Evolutionary conservation across 2,329 filamentous ascomycete species (phyloP).

Genomic region (Geosmithia morbida): DNA sequence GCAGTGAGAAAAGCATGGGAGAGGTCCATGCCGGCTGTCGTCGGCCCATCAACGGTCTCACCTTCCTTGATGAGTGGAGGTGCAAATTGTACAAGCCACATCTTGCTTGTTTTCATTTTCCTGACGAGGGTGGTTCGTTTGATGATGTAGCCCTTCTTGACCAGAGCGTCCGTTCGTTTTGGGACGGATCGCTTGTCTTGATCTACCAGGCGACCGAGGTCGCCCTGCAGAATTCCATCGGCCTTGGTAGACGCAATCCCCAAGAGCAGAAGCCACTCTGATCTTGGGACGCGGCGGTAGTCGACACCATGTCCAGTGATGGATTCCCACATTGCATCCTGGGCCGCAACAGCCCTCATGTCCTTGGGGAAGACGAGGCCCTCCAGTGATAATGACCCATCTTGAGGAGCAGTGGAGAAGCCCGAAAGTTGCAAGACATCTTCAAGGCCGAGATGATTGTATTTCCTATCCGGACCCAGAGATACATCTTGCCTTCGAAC

Average conservation of each 20-base stretch:
- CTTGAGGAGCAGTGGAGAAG: not conserved
- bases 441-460: constrained; percentile 22
- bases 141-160: constrained; percentile 45
- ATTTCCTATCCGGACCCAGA: constrained; percentile 15
- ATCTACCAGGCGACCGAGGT: constrained; percentile 39
- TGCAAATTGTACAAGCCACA: constrained; percentile 44
- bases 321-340: constrained; percentile 43
- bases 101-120: constrained; percentile 46
- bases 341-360: constrained; percentile 29
- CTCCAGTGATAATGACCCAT: not conserved
- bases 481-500: constrained; percentile 18
- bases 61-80: constrained; percentile 17
- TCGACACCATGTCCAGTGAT: constrained; percentile 45
- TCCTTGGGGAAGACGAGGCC: not conserved
- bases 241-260: constrained; percentile 40
- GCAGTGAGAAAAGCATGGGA: constrained; percentile 18
- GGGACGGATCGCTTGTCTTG: constrained; percentile 52
- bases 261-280: constrained; percentile 44
- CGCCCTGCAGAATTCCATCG: constrained; percentile 44
- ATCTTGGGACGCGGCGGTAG: constrained; percentile 39
- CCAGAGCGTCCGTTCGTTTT: constrained; percentile 42
- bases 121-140: constrained; percentile 44
- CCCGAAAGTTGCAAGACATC: constrained; percentile 9
- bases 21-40: constrained; percentile 3
- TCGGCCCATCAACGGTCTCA: not conserved